Percentiles rank a stretch among this genome's conserved stretches.
Evolutionary conservation across 805 yeast species (phyloP).

Genomic region (Metschnikowia cubensis): DNA sequence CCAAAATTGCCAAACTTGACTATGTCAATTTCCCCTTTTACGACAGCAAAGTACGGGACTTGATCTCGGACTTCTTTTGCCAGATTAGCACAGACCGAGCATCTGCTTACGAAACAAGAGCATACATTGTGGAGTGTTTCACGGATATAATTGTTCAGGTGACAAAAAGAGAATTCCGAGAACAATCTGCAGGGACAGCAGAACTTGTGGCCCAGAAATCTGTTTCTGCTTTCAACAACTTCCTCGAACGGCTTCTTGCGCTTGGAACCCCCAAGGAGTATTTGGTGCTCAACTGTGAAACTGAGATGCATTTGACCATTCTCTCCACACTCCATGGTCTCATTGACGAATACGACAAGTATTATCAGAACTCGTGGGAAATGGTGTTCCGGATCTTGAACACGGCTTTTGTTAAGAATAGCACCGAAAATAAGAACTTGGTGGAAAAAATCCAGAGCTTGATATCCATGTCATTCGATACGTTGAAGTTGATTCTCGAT

Average conservation of each 20-base stretch:
- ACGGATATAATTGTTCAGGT: constrained; percentile 45
- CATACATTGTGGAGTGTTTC: constrained; percentile 48
- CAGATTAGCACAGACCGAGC: constrained; percentile 42
- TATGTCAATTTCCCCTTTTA: constrained; percentile 47
- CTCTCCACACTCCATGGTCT: constrained; percentile 64
- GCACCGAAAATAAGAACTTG: constrained; percentile 27
- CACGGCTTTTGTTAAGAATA: constrained; percentile 47
- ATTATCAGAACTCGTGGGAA: constrained; percentile 65
- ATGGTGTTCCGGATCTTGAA: constrained; percentile 58
- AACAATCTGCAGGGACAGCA: constrained; percentile 17
- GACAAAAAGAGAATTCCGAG: constrained; percentile 39
- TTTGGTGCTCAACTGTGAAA: constrained; percentile 52
- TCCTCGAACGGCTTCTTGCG: constrained; percentile 40
- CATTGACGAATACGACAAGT: constrained; percentile 72
- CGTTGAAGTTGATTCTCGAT: constrained; percentile 77
- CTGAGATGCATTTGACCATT: constrained; percentile 60
- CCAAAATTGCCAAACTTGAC: constrained; percentile 50
- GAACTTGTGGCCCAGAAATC: constrained; percentile 44
- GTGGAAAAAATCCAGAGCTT: constrained; percentile 49
- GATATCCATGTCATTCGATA: constrained; percentile 69
- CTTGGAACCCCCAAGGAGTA: constrained; percentile 39
- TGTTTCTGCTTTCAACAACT: constrained; percentile 44
- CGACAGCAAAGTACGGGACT: constrained; percentile 42
- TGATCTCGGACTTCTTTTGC: constrained; percentile 44
- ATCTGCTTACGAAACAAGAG: constrained; percentile 40